Base-by-base conservation (phyloP, 1,284 basidiomycete species). In the Porodaedalea pini region DNA sequence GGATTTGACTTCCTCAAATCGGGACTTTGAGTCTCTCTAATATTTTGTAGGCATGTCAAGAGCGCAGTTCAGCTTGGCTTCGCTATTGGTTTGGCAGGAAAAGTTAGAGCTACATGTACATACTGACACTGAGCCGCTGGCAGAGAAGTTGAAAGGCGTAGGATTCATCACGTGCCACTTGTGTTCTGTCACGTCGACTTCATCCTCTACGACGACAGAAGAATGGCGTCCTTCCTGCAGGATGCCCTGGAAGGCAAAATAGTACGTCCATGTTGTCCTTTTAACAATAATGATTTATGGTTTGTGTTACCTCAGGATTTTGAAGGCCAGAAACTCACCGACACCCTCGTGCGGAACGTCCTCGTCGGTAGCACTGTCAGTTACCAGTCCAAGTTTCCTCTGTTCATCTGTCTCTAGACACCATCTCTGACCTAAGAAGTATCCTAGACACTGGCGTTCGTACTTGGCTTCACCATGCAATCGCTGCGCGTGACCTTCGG, bases 321-420 rank as follows among this genome's bases (percentile, higher is more conserved):
- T 70, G 78, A 82, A 63, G 88, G 88, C 1, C 88, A 90, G 66
- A 79, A 78, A 60, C 66, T 73, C 23, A 81, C 80, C 0, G 88
- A 90, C 59, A 65, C 72, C 51, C 73, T 86, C 29, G 66, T 76
- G 32, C 76, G 76, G 29, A 66, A 79, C 57, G 74, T 73, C 7
- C 60, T 76, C 19, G 63, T 71, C 32, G 67, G 60, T 8, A 60
- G 70, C 3, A 72, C 73, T 5, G 69, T 76, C 19, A 19, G 56
- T 39, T n/a, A 6, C 25, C n/a, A 15, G 3, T n/a, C 37, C 11
- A 27, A 4, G 17, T 27, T 25, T 15, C n/a, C 31, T n/a, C 5
- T 21, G 32, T 27, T 40, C 21, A 32, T 7, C 25, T 36, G 25
- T 56, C 5, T 10, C 66, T 15, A 25, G 17, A 13, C 17, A 6